phyloP scores from a whole-genome alignment of 2,329 filamentous ascomycete species.

The Lasiodiplodia hormozganensis region DNA sequence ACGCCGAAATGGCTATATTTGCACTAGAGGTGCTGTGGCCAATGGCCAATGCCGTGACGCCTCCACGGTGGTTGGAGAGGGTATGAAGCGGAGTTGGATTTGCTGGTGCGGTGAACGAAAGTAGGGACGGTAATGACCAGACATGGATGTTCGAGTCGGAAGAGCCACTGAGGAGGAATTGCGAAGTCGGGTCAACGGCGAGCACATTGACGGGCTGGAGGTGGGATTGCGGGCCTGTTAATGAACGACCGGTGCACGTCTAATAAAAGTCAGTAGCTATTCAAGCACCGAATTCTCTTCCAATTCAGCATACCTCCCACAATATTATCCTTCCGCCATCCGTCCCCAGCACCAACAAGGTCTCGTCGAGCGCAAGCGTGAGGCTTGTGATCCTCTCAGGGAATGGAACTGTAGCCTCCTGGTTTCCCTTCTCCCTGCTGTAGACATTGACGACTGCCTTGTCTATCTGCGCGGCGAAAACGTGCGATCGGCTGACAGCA shows the following conservation, averaged over 20 bases:
- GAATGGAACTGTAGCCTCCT: constrained; percentile 88
- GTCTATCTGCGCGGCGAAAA: constrained; percentile 90
- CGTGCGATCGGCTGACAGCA: constrained; percentile 79
- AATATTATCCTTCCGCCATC: constrained; percentile 84
- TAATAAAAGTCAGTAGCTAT: constrained; percentile 42
- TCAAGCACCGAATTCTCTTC: constrained; percentile 45
- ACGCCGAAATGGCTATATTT: constrained; percentile 83
- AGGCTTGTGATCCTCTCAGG: constrained; percentile 84
- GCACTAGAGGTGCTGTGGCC: constrained; percentile 75
- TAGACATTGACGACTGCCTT: constrained; percentile 96
- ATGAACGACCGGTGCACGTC: constrained; percentile 76
- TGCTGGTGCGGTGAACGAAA: constrained; percentile 63
- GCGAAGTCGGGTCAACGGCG: constrained; percentile 71
- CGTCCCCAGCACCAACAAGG: constrained; percentile 79
- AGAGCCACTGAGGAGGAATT: constrained; percentile 78
- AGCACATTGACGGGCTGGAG: constrained; percentile 82
- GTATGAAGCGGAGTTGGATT: constrained; percentile 74
- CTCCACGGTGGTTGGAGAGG: constrained; percentile 78
- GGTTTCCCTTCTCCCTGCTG: constrained; percentile 79
- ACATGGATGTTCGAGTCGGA: constrained; percentile 90
- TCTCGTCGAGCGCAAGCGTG: constrained; percentile 70
- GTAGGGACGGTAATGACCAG: constrained; percentile 80
- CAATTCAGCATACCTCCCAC: constrained; percentile 76
- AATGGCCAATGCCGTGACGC: constrained; percentile 67
- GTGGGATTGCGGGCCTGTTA: constrained; percentile 78